Evolutionary conservation across 306 rosid species (phyloP).

Genomic region (Prunus mongolica): DNA sequence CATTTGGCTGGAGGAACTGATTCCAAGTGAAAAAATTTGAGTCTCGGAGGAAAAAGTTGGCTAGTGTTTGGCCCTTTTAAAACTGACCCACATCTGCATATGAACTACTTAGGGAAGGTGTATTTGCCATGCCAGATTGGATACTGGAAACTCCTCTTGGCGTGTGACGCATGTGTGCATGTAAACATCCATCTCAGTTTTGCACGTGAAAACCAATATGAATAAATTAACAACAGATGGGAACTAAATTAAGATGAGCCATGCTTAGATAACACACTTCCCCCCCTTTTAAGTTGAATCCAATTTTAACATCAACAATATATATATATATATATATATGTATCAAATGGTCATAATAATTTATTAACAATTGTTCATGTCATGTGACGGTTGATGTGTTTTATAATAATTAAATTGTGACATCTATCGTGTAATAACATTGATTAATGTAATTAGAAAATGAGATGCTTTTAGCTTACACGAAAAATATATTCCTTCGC

Average conservation of each 20-base stretch:
- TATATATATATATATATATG: too few species aligned
- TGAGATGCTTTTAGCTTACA: not conserved
- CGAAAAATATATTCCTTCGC: constrained; percentile 33
- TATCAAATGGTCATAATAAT: too few species aligned
- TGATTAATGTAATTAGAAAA: too few species aligned
- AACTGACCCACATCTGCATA: constrained; percentile 21
- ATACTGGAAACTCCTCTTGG: not conserved
- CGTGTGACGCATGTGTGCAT: constrained; percentile 13
- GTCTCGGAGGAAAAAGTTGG: not conserved
- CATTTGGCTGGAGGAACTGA: constrained; percentile 38
- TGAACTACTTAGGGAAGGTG: constrained; percentile 45
- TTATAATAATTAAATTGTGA: too few species aligned
- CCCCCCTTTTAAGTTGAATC: too few species aligned
- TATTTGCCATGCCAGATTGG: constrained; percentile 33
- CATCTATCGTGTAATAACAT: too few species aligned
- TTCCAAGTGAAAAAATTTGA: constrained; percentile 27
- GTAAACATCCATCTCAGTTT: constrained; percentile 22
- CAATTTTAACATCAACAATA: too few species aligned
- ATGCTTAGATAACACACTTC: too few species aligned
- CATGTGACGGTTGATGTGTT: too few species aligned
- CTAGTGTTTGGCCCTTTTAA: constrained; percentile 8
- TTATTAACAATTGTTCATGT: too few species aligned
- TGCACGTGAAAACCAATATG: constrained; percentile 20
- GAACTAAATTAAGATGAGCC: not conserved
- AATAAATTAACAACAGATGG: not conserved